Conservation (phyloP, 345 rosid genomes). For the Alliaria petiolata region DNA sequence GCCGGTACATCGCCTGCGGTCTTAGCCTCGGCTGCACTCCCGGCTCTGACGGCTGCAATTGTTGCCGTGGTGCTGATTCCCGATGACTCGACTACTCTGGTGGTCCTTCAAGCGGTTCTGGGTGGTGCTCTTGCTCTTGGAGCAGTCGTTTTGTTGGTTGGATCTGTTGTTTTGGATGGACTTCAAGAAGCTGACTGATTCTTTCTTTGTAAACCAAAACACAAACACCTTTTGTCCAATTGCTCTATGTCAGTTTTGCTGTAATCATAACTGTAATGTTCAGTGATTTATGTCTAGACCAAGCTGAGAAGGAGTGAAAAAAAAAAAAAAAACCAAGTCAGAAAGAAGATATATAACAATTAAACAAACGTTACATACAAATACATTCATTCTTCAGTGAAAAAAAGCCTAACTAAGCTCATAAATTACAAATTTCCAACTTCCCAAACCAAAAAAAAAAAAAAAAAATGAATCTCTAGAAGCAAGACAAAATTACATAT, state of each 20-base stretch:
- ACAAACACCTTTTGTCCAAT: background rate
- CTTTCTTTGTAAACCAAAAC: conserved; percentile 1
- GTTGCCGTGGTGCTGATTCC: conserved; percentile 67
- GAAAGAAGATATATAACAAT: conserved; percentile 11
- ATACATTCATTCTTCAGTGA: conserved; percentile 12
- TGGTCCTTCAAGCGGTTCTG: conserved; percentile 59
- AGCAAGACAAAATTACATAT: conserved; percentile 22
- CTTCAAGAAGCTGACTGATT: conserved; percentile 82
- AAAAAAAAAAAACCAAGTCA: background rate
- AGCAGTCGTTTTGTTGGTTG: conserved; percentile 71
- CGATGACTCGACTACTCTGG: conserved; percentile 70
- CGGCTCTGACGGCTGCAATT: conserved; percentile 69
- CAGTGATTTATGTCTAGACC: background rate
- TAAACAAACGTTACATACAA: conserved; percentile 31
- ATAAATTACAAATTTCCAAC: conserved; percentile 25
- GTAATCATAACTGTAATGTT: background rate
- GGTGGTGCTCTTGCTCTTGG: conserved; percentile 64
- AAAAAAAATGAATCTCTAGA: conserved; percentile 27
- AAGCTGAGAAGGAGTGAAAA: conserved; percentile 1
- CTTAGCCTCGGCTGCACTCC: conserved; percentile 75
- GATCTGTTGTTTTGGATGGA: conserved; percentile 72
- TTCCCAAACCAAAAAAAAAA: conserved; percentile 16
- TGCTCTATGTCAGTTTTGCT: conserved; percentile 12
- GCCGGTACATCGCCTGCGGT: conserved; percentile 60
- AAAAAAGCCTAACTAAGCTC: conserved; percentile 10